Base-by-base conservation (phyloP, 2,329 filamentous ascomycete genomes). In the Gaeumannomyces sp. region DNA sequence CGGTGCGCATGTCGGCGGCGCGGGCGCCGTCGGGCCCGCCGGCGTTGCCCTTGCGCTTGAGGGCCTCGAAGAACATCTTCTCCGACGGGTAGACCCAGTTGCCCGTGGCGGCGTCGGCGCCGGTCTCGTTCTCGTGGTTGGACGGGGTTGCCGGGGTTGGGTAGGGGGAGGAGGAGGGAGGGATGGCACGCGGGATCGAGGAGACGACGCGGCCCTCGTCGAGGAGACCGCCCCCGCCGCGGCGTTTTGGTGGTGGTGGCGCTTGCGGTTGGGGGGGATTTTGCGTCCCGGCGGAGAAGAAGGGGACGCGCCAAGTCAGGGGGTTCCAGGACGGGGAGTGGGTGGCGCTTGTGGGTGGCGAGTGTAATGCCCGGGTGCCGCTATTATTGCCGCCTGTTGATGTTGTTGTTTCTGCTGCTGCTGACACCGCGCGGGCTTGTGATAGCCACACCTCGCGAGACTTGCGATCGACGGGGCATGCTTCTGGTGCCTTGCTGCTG, bases 1-100 rank as follows among this genome's bases (percentile, higher is more conserved):
- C 93, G 45, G 91, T 91, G 72, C 86, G 89, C 89, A 97, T 97
- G 77, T 97, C 93, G 7, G 83, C 80, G 0, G 85, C 86, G 19
- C 82, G 80, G 35, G 85, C 90, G 66, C 83, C 88, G 22, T 82
- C 80, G 35, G 85, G 90, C 66, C 83, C 88, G 67, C 88, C 86
- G 3, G 62, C n/a, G 79, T 93, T 89, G 59, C 89, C 90, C 77
- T 99, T 99, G 74, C 94, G 89, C 80, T 90, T 87, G 87, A 99
- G 94, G 59, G 95, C 95, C 61, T 96, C 91, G 79, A 98, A 98
- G 82, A 99, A 99, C 88, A 97, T 96, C 73, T 91, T 90, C 76
- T 98, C 94, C 0, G 91, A 95, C 0, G 95, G 95, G 77, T 99
- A 99, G 67, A 99, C 89, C 95, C 95, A 99, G 76, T 97, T 97